phyloP scores from a whole-genome alignment of 495 filamentous ascomycete genomes.

The Cercophora sp. region DNA sequence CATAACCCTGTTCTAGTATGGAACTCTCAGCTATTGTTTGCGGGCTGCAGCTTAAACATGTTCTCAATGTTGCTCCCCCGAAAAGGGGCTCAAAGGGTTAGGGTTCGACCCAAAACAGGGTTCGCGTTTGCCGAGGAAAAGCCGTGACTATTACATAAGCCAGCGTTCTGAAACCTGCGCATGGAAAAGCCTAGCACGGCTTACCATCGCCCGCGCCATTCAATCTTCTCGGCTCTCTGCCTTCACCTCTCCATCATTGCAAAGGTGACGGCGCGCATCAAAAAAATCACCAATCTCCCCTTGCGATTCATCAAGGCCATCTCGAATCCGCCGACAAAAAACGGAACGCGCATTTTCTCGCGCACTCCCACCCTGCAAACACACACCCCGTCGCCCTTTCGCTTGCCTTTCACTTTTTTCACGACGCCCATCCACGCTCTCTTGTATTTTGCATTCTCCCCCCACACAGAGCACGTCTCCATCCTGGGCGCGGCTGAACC shows the following conservation, averaged over 20 bases:
- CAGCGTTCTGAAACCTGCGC: constrained; percentile 27
- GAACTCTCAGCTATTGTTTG: too few species aligned
- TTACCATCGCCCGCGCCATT: constrained; percentile 41
- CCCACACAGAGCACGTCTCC: constrained; percentile 17
- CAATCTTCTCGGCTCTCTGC: constrained; percentile 42
- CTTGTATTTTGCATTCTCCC: constrained; percentile 20
- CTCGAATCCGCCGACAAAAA: constrained; percentile 39
- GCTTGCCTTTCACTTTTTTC: constrained; percentile 27
- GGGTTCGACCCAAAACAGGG: background rate
- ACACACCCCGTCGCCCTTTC: constrained; percentile 20
- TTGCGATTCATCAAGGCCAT: constrained; percentile 50
- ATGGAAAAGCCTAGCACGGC: constrained; percentile 28
- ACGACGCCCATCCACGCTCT: constrained; percentile 26
- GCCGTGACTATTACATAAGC: constrained; percentile 18
- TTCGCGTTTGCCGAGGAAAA: background rate
- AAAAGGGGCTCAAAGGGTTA: background rate
- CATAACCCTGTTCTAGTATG: too few species aligned
- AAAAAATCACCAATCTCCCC: constrained; percentile 53
- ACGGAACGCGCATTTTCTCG: constrained; percentile 40
- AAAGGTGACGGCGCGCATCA: constrained; percentile 47
- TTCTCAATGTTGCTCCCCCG: too few species aligned
- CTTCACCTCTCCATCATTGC: constrained; percentile 53
- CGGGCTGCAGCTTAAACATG: too few species aligned
- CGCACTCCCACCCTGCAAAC: constrained; percentile 27
- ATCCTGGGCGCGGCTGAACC: constrained; percentile 22